Evolutionary conservation across 495 filamentous ascomycete species (phyloP).

Genomic region (Trichoderma reesei): DNA sequence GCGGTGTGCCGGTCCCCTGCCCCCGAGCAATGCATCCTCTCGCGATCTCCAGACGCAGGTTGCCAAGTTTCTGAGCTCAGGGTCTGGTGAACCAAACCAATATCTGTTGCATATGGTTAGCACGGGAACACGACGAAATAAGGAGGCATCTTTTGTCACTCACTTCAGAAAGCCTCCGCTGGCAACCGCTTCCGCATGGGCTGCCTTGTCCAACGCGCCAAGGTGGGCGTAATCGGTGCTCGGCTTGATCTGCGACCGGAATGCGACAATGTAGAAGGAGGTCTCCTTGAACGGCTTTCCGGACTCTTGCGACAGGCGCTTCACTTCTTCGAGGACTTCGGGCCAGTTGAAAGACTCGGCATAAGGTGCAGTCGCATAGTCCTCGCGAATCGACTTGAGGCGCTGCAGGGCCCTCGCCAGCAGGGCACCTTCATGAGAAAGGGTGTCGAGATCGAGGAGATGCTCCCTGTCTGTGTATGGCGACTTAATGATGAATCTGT

Average conservation of each 20-base stretch:
- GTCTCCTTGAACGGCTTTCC: conserved; percentile 51
- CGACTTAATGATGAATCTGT: conserved; percentile 34
- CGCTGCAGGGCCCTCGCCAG: conserved; percentile 60
- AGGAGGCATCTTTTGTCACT: conserved; percentile 12
- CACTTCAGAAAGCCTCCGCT: conserved; percentile 79
- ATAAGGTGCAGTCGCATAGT: conserved; percentile 73
- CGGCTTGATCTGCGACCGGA: conserved; percentile 58
- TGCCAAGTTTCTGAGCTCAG: conserved; percentile 55
- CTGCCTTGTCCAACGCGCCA: conserved; percentile 57
- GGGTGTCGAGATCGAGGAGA: conserved; percentile 56
- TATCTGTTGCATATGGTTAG: conserved; percentile 41
- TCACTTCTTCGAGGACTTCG: conserved; percentile 47
- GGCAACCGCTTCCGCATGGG: conserved; percentile 65
- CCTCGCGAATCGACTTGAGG: conserved; percentile 48
- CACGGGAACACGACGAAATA: background rate
- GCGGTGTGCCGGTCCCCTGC: conserved; percentile 48
- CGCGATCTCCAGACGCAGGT: conserved; percentile 68
- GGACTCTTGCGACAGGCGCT: conserved; percentile 30
- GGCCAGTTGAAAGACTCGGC: conserved; percentile 69
- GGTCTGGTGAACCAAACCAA: conserved; percentile 68
- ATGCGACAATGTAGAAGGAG: conserved; percentile 73
- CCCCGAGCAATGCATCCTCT: conserved; percentile 59
- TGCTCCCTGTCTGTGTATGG: conserved; percentile 62
- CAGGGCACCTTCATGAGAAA: conserved; percentile 54
- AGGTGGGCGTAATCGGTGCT: conserved; percentile 53